Percentiles rank a stretch among this genome's conserved stretches.
These are phyloP conservation scores for Pseudogymnoascus sp. DNA, from an alignment of 2,329 filamentous ascomycete species.

Conservation along the genomic window DNA sequence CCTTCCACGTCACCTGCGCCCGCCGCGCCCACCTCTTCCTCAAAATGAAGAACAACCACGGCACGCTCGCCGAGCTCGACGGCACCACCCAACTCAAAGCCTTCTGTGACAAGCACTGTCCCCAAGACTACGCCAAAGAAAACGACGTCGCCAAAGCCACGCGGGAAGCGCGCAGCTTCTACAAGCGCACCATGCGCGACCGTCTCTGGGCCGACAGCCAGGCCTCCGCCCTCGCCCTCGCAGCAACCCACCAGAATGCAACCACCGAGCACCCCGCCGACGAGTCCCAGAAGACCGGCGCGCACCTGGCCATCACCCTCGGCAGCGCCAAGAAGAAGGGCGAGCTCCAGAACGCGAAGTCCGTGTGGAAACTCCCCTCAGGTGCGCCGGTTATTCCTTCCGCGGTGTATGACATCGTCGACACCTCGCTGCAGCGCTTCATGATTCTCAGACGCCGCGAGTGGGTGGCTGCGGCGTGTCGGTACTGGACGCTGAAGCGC, in stretches of 20 bases:
- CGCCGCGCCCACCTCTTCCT: slow-evolving; percentile 79
- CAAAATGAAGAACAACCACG: slow-evolving; percentile 92
- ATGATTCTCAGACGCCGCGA: slow-evolving; percentile 79
- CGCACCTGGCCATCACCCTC: slow-evolving; percentile 68
- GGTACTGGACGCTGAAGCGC: slow-evolving; percentile 95
- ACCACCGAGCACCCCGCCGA: slow-evolving; percentile 65
- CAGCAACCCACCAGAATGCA: slow-evolving; percentile 60
- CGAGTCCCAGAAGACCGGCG: slow-evolving; percentile 76
- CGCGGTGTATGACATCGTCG: slow-evolving; percentile 78
- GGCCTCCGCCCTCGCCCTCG: slow-evolving; percentile 70
- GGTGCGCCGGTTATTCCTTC: slow-evolving; percentile 92
- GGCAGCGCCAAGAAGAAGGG: slow-evolving; percentile 65
- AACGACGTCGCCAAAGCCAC: slow-evolving; percentile 77
- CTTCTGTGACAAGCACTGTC: slow-evolving; percentile 92
- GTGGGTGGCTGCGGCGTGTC: slow-evolving; percentile 85
- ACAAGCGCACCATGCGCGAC: slow-evolving; percentile 81
- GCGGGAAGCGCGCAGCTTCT: slow-evolving; percentile 78
- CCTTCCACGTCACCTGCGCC: slow-evolving; percentile 95
- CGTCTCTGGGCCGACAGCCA: slow-evolving; percentile 90
- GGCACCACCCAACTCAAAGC: slow-evolving; percentile 83
- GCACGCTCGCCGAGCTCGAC: slow-evolving; percentile 66
- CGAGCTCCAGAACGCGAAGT: slow-evolving; percentile 58
- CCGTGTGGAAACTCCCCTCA: slow-evolving; percentile 85
- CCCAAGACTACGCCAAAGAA: slow-evolving; percentile 78
- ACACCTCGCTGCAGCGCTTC: slow-evolving; percentile 76